Evolutionary conservation across 1,284 basidiomycete species (phyloP), one percentile per base, ranked within the genome.

Genomic region (Heterobasidion occidentale): DNA sequence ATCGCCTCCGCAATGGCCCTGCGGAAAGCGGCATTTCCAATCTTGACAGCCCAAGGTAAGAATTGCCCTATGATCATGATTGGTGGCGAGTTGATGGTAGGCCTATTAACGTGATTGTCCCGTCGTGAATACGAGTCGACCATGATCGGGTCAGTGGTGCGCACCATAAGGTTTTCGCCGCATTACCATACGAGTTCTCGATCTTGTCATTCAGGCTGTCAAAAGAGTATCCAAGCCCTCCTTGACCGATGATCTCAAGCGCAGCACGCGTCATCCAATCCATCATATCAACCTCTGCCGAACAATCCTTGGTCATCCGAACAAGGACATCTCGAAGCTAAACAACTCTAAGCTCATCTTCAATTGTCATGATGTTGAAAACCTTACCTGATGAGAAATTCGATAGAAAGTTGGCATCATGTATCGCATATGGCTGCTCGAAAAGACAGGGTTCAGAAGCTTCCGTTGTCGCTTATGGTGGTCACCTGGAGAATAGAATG

Each of bases 1-100:
- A 70, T 47, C 15, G 64, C 51, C 27, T 69, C 60, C 0, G 72
- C 60, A 3, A 74, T 20, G 42, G 64, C 69, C 46, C 69, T 64
- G 34, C 73, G 67, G 49, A 76, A 36, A n/a, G 51, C 36, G 14
- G 36, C 9, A 15, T n/a, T 47, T 19, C 47, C 36, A 15, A 20
- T n/a, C 19, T 36, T 47, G 8, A 49, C n/a, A 19, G 36, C 11
- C 17, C 36, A 27, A 14, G 69, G 9, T 52, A 57, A 4, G 68
- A 62, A 4, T 74, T 62, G 54, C 75, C 74, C 6, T 76, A 42
- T 0, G 67, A 75, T 0, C 73, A 74, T 38, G 14, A 52, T n/a
- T 36, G 17, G 20, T 9, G 17, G 17, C 11, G n/a, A 44, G 36
- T 9, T 20, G 27, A n/a, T 71, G 73, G 35, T 15, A 6, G 49